These are phyloP conservation scores for Starmerella bombicola DNA, from an alignment of 805 yeast species.

Conservation along the genomic window DNA sequence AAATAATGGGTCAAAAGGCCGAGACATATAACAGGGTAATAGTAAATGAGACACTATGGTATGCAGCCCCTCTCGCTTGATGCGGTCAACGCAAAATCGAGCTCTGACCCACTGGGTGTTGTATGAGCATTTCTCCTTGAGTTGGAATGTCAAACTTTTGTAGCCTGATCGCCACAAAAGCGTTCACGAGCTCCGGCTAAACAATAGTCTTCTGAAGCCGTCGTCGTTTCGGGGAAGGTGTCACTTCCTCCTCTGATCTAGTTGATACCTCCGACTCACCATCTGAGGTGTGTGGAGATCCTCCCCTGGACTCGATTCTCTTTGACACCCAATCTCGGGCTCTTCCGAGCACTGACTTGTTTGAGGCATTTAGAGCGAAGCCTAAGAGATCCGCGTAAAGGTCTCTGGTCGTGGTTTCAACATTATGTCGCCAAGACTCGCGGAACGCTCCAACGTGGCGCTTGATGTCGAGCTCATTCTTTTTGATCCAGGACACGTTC, in stretches of 20 bases:
- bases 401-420: slow-evolving; percentile 60
- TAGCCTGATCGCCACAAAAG: too few relatives aligned
- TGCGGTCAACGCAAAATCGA: too few relatives aligned
- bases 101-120: too few relatives aligned
- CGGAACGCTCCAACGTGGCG: slow-evolving; percentile 82
- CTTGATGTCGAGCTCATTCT: slow-evolving; percentile 87
- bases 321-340: slow-evolving; percentile 29
- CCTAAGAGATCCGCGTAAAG: slow-evolving; percentile 60
- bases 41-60: too few relatives aligned
- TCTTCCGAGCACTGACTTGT: slow-evolving; percentile 23
- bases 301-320: slow-evolving; percentile 19
- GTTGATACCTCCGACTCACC: too few relatives aligned
- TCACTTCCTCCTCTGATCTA: too few relatives aligned
- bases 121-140: too few relatives aligned
- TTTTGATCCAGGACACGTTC: slow-evolving; percentile 94
- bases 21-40: too few relatives aligned
- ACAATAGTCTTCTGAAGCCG: not conserved
- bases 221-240: slow-evolving; percentile 1
- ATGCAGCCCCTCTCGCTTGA: too few relatives aligned
- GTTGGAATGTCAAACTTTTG: too few relatives aligned
- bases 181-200: too few relatives aligned
- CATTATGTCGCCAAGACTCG: slow-evolving; percentile 65
- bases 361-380: slow-evolving; percentile 19
- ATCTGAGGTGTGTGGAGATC: slow-evolving; percentile 12
- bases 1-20: too few relatives aligned